These are phyloP conservation scores for Physaria fendleri DNA, from an alignment of 345 rosid species.

Conservation along the genomic window DNA sequence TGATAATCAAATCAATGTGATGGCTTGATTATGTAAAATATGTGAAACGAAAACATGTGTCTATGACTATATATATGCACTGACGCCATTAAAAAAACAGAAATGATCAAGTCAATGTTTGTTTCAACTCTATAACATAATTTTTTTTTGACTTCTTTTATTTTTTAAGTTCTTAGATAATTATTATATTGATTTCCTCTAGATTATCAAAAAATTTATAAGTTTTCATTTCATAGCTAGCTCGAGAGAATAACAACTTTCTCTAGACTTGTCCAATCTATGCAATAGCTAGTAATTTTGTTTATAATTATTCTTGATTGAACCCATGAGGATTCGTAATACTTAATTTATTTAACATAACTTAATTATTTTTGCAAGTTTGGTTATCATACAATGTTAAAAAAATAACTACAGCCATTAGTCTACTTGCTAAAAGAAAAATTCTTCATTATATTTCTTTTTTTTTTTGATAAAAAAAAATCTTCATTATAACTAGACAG, in stretches of 20 bases:
- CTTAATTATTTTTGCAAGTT: no score
- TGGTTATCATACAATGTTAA: no score
- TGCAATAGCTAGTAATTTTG: background rate
- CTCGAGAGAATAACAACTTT: background rate
- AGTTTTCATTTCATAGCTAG: background rate
- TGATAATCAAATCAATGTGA: constrained; percentile 1
- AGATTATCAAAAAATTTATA: background rate
- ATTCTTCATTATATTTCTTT: no score
- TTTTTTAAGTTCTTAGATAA: background rate
- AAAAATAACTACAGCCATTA: no score
- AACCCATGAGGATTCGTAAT: background rate
- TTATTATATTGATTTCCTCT: background rate
- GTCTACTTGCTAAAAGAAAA: no score
- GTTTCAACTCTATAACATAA: background rate
- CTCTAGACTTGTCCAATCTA: background rate
- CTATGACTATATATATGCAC: background rate
- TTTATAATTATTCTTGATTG: background rate
- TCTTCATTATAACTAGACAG: background rate
- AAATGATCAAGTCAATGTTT: background rate
- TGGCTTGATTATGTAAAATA: background rate
- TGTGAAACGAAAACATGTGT: background rate
- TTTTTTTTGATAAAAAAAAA: no score
- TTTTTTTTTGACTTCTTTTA: background rate
- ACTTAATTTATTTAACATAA: no score
- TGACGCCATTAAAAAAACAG: background rate